These are phyloP conservation scores for Xylaria telfairii DNA, from an alignment of 495 filamentous ascomycete genomes.

Conservation along the genomic window DNA sequence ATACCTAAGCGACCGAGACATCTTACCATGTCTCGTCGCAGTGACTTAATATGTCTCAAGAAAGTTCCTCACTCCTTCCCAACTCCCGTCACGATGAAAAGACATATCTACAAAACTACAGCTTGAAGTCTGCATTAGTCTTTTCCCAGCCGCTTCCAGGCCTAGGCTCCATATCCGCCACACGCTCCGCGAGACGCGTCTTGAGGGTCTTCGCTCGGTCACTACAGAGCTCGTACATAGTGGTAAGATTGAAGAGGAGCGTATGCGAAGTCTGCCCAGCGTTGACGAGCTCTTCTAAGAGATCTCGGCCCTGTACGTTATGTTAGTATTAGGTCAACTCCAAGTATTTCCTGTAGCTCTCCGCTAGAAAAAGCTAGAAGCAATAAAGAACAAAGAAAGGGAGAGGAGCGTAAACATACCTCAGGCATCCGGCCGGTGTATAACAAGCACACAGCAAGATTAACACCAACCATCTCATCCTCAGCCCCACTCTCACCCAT, in stretches of 20 bases:
- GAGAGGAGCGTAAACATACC: conserved; percentile 55
- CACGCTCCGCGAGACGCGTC: conserved; percentile 67
- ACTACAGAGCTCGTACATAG: conserved; percentile 89
- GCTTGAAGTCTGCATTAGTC: conserved; percentile 76
- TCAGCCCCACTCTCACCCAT: conserved; percentile 38
- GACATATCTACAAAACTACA: conserved; percentile 54
- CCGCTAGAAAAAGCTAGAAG: background rate
- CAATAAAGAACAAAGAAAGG: background rate
- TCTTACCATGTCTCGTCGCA: background rate
- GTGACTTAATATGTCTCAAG: background rate
- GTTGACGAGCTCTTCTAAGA: conserved; percentile 69
- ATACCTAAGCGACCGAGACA: background rate
- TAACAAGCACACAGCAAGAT: conserved; percentile 80
- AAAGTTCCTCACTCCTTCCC: background rate
- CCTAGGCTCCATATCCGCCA: conserved; percentile 60
- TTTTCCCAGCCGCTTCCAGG: conserved; percentile 68
- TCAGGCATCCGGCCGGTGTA: conserved; percentile 79
- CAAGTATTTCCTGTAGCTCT: background rate
- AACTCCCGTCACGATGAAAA: background rate
- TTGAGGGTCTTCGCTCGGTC: conserved; percentile 76
- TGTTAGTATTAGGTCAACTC: conserved; percentile 25
- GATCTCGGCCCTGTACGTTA: conserved; percentile 56
- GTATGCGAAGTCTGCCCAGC: conserved; percentile 69
- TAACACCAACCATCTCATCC: conserved; percentile 72
- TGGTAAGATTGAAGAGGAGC: conserved; percentile 86